phyloP scores from a whole-genome alignment of 2,329 filamentous ascomycete species.

The Ceratocystis huliohia region DNA sequence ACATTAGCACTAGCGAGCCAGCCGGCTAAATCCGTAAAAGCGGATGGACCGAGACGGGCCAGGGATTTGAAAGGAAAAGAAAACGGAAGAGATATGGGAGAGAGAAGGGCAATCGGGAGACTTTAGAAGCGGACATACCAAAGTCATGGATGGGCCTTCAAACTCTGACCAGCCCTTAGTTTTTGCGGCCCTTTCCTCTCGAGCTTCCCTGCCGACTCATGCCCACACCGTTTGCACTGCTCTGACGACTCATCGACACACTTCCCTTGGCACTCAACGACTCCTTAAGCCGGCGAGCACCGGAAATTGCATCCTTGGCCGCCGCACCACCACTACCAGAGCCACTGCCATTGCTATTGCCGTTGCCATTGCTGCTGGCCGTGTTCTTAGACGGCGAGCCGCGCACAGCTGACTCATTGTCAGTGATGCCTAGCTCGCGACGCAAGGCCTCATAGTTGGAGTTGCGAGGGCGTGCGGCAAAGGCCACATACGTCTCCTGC shows the following conservation, averaged over 20 bases:
- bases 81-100: too few relatives aligned
- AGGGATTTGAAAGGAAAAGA: too few relatives aligned
- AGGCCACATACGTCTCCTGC: slow-evolving; percentile 38
- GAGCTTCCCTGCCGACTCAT: slow-evolving; percentile 45
- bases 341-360: not conserved
- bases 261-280: slow-evolving; percentile 24
- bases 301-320: slow-evolving; percentile 44
- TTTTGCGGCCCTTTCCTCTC: slow-evolving; percentile 35
- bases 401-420: slow-evolving; percentile 29
- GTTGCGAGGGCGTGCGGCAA: slow-evolving; percentile 32
- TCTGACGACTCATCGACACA: slow-evolving; percentile 44
- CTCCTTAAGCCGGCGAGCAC: slow-evolving; percentile 43
- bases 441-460: slow-evolving; percentile 37
- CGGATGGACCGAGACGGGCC: too few relatives aligned
- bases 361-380: not conserved
- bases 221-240: slow-evolving; percentile 41
- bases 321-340: not conserved
- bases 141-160: not conserved
- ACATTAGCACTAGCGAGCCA: not conserved
- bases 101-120: too few relatives aligned
- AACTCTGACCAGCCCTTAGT: slow-evolving; percentile 20
- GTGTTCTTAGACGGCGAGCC: slow-evolving; percentile 17
- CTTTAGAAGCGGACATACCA: too few relatives aligned
- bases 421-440: slow-evolving; percentile 38
- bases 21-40: not conserved